These are phyloP conservation scores for Zasmidium cellare DNA, from an alignment of 2,329 filamentous ascomycete species.

Conservation along the genomic window DNA sequence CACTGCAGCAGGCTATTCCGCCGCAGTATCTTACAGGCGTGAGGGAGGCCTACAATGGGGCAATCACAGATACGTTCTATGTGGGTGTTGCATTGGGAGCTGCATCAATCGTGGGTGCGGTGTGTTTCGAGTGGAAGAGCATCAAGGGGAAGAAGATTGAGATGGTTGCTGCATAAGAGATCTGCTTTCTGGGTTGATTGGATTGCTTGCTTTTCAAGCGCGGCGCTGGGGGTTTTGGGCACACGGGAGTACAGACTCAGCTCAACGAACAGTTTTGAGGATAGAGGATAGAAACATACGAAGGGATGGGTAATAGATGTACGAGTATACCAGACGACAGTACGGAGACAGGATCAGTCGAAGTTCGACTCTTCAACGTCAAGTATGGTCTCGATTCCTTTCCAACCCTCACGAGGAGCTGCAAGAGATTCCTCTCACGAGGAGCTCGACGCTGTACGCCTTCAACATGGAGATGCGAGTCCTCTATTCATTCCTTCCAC, in stretches of 20 bases:
- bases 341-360: too few species aligned
- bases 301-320: neutral
- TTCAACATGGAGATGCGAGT: too few species aligned
- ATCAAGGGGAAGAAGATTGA: slow-evolving; percentile 57
- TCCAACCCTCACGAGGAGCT: too few species aligned
- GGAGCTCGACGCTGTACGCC: too few species aligned
- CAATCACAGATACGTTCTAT: slow-evolving; percentile 61
- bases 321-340: too few species aligned
- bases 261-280: neutral
- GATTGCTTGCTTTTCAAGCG: neutral
- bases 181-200: neutral
- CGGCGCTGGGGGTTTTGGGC: neutral
- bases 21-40: slow-evolving; percentile 54
- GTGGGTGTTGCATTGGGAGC: slow-evolving; percentile 58
- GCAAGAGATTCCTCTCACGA: too few species aligned
- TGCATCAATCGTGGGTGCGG: slow-evolving; percentile 56
- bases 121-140: slow-evolving; percentile 63
- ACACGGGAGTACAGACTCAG: neutral
- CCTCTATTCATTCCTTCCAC: too few species aligned
- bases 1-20: slow-evolving; percentile 57
- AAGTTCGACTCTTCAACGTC: too few species aligned
- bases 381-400: too few species aligned
- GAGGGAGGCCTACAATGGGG: slow-evolving; percentile 63
- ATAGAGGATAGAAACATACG: slow-evolving; percentile 3
- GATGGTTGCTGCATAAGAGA: slow-evolving; percentile 31